Evolutionary conservation across 139 green algal species (phyloP).

Genomic region (Spirogloea muscicola): DNA sequence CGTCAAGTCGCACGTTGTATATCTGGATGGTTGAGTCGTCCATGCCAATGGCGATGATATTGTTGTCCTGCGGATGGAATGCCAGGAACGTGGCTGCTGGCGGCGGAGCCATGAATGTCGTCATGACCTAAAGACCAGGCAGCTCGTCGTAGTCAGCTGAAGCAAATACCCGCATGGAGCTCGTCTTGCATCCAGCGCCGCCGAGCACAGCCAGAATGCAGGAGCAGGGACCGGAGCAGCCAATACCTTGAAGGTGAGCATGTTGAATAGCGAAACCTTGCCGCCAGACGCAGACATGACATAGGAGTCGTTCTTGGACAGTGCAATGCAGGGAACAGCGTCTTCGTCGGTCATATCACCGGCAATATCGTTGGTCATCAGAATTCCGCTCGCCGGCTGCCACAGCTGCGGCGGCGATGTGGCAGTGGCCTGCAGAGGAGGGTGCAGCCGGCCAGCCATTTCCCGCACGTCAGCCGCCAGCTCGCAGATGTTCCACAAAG

Average conservation of each 20-base stretch:
- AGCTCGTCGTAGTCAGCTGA: no score
- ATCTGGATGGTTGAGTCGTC: slow-evolving; percentile 48
- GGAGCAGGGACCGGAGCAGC: background rate
- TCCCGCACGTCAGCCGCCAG: no score
- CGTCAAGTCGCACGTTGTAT: slow-evolving; percentile 49
- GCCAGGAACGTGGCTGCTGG: slow-evolving; percentile 47
- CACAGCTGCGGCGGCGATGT: slow-evolving; percentile 29
- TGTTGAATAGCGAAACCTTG: slow-evolving; percentile 52
- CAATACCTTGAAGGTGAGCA: slow-evolving; percentile 51
- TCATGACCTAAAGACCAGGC: slow-evolving; percentile 54
- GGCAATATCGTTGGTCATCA: slow-evolving; percentile 45
- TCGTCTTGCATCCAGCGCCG: background rate
- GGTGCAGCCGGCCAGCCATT: no score
- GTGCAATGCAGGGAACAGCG: slow-evolving; percentile 38
- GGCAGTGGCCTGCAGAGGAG: slow-evolving; percentile 42
- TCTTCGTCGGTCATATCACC: slow-evolving; percentile 9
- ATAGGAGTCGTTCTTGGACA: slow-evolving; percentile 54
- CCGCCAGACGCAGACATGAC: slow-evolving; percentile 49
- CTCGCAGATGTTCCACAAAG: no score
- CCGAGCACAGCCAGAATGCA: background rate
- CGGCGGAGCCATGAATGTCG: slow-evolving; percentile 47
- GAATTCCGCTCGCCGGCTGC: slow-evolving; percentile 37
- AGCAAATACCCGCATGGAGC: no score
- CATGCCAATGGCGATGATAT: slow-evolving; percentile 54
- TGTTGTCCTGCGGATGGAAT: slow-evolving; percentile 52